A percentile compares a stretch with the other conserved stretches of the same genome.
phyloP scores from a whole-genome alignment of 176 grass and related monocot species.

The Olyra latifolia region DNA sequence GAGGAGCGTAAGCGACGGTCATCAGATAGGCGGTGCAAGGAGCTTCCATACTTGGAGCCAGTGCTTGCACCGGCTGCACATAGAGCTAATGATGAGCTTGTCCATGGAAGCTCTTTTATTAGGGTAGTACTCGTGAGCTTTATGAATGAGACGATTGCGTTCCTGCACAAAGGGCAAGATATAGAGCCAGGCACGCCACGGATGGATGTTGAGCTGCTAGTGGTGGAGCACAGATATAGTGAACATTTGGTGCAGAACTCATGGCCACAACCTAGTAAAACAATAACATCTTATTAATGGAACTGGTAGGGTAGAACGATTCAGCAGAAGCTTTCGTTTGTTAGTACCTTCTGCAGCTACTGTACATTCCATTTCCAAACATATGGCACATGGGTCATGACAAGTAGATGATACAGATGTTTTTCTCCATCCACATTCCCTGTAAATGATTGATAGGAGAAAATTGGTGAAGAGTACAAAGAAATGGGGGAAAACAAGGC shows the following conservation, averaged over 20 bases:
- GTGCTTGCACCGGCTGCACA: constrained; percentile 36
- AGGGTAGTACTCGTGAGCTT: constrained; percentile 54
- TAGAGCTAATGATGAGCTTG: constrained; percentile 49
- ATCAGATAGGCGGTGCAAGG: constrained; percentile 21
- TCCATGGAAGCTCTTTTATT: constrained; percentile 66
- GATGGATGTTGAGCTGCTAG: constrained; percentile 49
- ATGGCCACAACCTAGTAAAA: constrained; percentile 75
- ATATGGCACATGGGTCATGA: constrained; percentile 82
- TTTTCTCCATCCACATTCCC: constrained; percentile 96
- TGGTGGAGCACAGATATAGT: constrained; percentile 85
- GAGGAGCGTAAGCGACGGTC: constrained; percentile 33
- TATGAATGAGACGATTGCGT: constrained; percentile 65
- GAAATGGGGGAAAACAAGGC: background rate
- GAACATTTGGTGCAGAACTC: constrained; percentile 98
- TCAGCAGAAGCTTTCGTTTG: background rate
- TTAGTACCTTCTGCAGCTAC: constrained; percentile 81
- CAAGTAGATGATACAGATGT: constrained; percentile 53
- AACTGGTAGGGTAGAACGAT: background rate
- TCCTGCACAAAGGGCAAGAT: constrained; percentile 83
- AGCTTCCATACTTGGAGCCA: background rate
- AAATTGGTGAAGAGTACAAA: background rate
- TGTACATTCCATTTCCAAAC: constrained; percentile 88
- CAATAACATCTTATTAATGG: background rate
- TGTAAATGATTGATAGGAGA: constrained; percentile 33
- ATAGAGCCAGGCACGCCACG: constrained; percentile 67